A percentile compares a stretch with the other conserved stretches of the same genome.
phyloP scores from a whole-genome alignment of 2,329 filamentous ascomycete genomes.

The Emergomyces pasteurianus region DNA sequence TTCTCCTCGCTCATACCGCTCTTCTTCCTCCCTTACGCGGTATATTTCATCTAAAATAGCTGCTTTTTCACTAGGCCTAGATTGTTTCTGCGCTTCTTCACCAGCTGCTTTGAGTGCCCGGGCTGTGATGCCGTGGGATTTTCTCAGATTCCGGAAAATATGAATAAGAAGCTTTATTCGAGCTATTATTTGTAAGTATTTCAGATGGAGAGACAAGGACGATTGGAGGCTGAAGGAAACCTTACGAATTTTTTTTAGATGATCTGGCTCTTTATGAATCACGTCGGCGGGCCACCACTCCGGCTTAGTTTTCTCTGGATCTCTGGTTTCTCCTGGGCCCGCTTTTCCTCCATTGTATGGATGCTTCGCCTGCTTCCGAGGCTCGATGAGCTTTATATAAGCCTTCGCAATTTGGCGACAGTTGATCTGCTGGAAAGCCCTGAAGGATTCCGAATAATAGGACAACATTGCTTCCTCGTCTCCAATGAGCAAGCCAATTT shows the following conservation, averaged over 20 bases:
- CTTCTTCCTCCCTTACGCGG: constrained; percentile 28
- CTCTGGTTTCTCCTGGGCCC: constrained; percentile 25
- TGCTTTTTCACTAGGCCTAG: constrained; percentile 24
- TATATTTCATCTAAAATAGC: constrained; percentile 32
- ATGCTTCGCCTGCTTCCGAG: constrained; percentile 36
- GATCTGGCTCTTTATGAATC: constrained; percentile 38
- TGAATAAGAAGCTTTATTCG: constrained; percentile 29
- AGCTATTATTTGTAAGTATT: constrained; percentile 13
- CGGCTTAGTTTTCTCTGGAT: constrained; percentile 35
- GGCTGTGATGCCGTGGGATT: constrained; percentile 22
- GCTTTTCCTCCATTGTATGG: constrained; percentile 38
- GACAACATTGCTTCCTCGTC: constrained; percentile 25
- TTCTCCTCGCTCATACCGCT: constrained; percentile 30
- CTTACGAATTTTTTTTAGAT: constrained; percentile 35
- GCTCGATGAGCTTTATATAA: constrained; percentile 37
- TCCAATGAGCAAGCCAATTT: constrained; percentile 19
- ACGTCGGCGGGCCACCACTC: constrained; percentile 34
- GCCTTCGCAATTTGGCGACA: constrained; percentile 35
- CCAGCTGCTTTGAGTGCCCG: constrained; percentile 31
- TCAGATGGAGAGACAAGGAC: background rate
- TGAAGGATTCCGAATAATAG: constrained; percentile 32
- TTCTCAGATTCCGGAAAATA: constrained; percentile 28
- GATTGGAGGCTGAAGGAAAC: background rate
- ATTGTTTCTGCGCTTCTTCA: constrained; percentile 25
- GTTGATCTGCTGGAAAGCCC: constrained; percentile 34